Evolutionary conservation across 2,329 filamentous ascomycete genomes (phyloP), one percentile per base, ranked within the genome.

Genomic region (Cercospora berteroae): DNA sequence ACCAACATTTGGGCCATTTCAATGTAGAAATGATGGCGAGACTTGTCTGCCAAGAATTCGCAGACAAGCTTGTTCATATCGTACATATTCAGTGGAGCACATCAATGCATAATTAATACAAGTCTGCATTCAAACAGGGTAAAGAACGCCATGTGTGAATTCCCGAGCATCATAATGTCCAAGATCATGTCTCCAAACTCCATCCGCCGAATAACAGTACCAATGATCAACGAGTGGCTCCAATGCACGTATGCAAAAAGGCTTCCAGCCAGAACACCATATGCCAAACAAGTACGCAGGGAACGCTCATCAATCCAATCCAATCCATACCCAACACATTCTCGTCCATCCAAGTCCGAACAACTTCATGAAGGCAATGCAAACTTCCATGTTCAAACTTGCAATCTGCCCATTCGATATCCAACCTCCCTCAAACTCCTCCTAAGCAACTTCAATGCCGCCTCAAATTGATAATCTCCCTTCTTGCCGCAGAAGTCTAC

Each of bases 401-500:
- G 48, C 65, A 70, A n/a, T 29, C 65, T 55, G n/a, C 42, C 59
- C 58, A 71, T 27, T 16, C 61, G 50, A 20, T 56, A 44, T 5
- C 61, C 60, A 57, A 65, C 64, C 33, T 63, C 60, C 39, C 58
- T 69, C 56, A 70, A 56, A 36, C 65, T 68, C 33, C 59, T 67
- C 18, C 67, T 59, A 12, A 71, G 59, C 3, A 42, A 16, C n/a
- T 63, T 52, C 25, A 69, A 25, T 23, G 52, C 39, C 33, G 64
- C 61, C 27, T 57, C 63, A 27, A 61, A 63, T 16, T 61, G 42
- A 10, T 27, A 64, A 16, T 57, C 56, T 9, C 42, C 60, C 13
- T 57, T 31, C 44, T 63, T 63, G 3, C 64, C 70, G n/a, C 66
- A 48, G 63, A 67, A 70, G 7, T 61, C 66, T 39, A 71, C 39